Conservation (phyloP, 495 filamentous ascomycete genomes). For the Tuber borchii region DNA sequence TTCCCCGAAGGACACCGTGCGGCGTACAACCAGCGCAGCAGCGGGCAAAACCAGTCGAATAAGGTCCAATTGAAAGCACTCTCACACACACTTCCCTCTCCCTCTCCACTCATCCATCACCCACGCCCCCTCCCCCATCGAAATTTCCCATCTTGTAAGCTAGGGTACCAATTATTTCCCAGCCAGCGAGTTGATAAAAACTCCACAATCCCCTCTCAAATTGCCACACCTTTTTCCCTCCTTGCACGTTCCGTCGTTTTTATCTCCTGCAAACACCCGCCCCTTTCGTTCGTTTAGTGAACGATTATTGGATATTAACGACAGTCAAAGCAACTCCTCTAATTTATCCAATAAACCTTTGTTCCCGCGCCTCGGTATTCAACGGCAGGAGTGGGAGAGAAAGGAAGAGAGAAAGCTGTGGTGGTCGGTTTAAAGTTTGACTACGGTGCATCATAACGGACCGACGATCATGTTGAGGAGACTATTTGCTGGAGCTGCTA, state of each 20-base stretch:
- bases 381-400: not conserved
- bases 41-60: not conserved
- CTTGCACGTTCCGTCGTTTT: not conserved
- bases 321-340: not conserved
- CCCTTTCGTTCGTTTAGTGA: not conserved
- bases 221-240: constrained; percentile 3
- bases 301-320: not conserved
- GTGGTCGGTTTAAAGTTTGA: not conserved
- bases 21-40: not conserved
- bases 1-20: not conserved
- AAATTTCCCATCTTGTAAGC: not conserved
- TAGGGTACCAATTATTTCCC: not conserved
- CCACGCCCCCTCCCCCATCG: not conserved
- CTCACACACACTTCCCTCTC: not conserved
- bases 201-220: not conserved
- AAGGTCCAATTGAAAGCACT: not conserved
- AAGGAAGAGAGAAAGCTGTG: not conserved
- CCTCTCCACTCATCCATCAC: not conserved
- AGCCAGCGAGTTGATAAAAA: not conserved
- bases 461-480: constrained; percentile 15
- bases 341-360: not conserved
- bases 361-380: not conserved
- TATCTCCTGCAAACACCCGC: not conserved
- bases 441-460: not conserved
- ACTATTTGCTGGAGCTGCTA: constrained; percentile 11